Base-by-base conservation (phyloP, 441 rosid species). In the Erysimum cheiri region DNA sequence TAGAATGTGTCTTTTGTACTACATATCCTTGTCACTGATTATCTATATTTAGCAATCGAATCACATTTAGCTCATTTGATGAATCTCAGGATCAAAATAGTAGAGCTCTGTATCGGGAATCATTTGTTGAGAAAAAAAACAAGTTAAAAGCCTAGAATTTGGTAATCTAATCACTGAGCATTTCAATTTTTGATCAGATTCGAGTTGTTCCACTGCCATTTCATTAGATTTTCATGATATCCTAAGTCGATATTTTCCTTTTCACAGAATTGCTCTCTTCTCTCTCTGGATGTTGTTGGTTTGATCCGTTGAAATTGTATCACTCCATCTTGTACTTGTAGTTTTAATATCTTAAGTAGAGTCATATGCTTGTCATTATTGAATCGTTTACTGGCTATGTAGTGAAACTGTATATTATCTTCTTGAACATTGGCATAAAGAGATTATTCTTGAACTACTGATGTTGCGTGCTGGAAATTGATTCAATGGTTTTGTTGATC, bases 51-150 rank as follows among this genome's bases (percentile, higher is more conserved):
- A 32, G 43, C 19, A 44, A 31, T 7, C 8, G 37, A 24, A 24
- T 49, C 59, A 64, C 6, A 37, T 49, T 60, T 44, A 48, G 58
- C 55, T 63, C 67, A 46, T 63, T 63, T 46, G 15, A 12, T 31
- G 31, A 19, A 63, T 47, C 24, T 46, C 10, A 17, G 5, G 26
- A 9, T 8, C 9, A 41, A 39, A 37, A 6, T 39, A 58, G 33
- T 26, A 28, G 35, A 26, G 1, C 8, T 59, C 19, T 59, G 33
- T 44, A 44, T 44, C 19, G 8, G 11, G 5, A 9, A 8, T 46
- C 8, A 8, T 46, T 22, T 22, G 24, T 22, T 22, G 1, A 22
- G 24, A 22, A 22, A 22, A 22, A 22, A 22, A 1, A 1, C 24
- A 7, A 7, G 5, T 17, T 26, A 17, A 46, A 39, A 43, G 5